Conservation (phyloP, 106 monocot species). For the Posidonia australis region DNA sequence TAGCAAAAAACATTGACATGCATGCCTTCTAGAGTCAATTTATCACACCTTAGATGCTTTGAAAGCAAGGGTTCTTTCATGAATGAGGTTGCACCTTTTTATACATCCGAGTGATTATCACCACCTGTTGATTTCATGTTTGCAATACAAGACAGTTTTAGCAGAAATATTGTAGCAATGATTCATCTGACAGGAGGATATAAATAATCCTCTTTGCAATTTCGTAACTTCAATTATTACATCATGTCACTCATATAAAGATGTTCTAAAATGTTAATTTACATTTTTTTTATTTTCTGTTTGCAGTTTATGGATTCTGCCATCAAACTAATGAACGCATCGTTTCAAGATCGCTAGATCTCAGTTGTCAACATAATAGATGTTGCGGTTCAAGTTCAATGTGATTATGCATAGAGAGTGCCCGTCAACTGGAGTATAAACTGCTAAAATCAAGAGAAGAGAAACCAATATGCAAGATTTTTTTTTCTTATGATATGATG, state of each 20-base stretch:
- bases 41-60: too few species aligned
- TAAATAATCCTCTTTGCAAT: neutral
- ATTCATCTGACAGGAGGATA: neutral
- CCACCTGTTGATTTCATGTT: neutral
- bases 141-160: too few species aligned
- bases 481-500: too few species aligned
- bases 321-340: conserved; percentile 15
- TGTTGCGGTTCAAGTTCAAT: neutral
- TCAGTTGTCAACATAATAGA: neutral
- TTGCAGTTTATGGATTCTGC: conserved; percentile 21
- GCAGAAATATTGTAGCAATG: neutral
- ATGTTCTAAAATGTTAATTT: neutral
- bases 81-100: neutral
- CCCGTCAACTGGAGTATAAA: neutral
- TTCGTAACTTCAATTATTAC: neutral
- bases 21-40: too few species aligned
- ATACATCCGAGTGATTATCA: neutral
- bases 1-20: too few species aligned
- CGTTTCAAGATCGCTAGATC: conserved; percentile 16
- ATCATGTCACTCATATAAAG: neutral
- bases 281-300: neutral
- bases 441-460: neutral
- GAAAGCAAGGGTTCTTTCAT: too few species aligned
- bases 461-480: neutral
- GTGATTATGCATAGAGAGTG: neutral